phyloP scores from a whole-genome alignment of 495 filamentous ascomycete species.

The Xylaria curta region DNA sequence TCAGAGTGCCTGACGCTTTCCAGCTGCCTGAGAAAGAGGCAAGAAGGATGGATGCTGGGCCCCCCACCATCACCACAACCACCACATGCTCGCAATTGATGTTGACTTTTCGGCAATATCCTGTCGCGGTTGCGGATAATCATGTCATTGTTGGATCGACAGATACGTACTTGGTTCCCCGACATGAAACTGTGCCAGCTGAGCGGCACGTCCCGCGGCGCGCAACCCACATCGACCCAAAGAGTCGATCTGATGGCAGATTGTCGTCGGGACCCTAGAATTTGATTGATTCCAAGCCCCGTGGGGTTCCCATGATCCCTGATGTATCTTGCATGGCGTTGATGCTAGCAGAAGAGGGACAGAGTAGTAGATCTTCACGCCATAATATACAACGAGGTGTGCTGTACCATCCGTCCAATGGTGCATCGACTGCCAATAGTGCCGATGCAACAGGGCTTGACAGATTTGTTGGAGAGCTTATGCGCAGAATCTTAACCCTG shows the following conservation, averaged over 20 bases:
- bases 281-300: background rate
- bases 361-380: conserved; percentile 9
- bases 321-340: conserved; percentile 8
- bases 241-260: conserved; percentile 1
- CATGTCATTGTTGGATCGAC: conserved; percentile 22
- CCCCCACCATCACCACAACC: background rate
- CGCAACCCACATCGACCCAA: background rate
- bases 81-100: background rate
- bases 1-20: background rate
- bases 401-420: background rate
- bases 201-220: conserved; percentile 9
- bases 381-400: background rate
- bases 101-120: conserved; percentile 6
- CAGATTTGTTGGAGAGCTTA: background rate
- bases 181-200: conserved; percentile 24
- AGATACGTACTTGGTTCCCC: conserved; percentile 6
- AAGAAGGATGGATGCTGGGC: background rate
- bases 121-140: conserved; percentile 17
- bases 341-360: conserved; percentile 1
- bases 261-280: background rate
- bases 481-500: background rate
- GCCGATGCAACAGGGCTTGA: background rate
- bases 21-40: conserved; percentile 4
- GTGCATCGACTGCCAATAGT: background rate
- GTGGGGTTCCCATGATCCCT: conserved; percentile 2